Conservation (phyloP, 1,139 yeast genomes). For the Candida neerlandica region DNA sequence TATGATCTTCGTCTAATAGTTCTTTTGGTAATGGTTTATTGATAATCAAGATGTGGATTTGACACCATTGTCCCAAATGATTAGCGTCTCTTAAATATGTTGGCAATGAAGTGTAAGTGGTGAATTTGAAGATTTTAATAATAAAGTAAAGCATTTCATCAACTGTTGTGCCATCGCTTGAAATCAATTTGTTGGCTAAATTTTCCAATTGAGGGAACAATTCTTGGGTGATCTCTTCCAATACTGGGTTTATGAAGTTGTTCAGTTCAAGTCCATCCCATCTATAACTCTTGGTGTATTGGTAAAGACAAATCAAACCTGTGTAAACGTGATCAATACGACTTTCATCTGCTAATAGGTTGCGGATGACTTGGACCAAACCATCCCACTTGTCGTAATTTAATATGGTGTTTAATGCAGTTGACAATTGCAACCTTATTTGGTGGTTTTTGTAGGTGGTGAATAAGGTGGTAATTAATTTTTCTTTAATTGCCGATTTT, state of each 20-base stretch:
- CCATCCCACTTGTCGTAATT: slow-evolving; percentile 50
- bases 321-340: slow-evolving; percentile 57
- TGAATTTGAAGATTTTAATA: slow-evolving; percentile 65
- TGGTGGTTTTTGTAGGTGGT: slow-evolving; percentile 37
- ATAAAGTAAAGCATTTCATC: slow-evolving; percentile 64
- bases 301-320: slow-evolving; percentile 58
- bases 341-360: slow-evolving; percentile 45
- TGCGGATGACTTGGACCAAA: slow-evolving; percentile 35
- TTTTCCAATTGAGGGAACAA: slow-evolving; percentile 60
- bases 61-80: slow-evolving; percentile 66
- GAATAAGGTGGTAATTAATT: slow-evolving; percentile 49
- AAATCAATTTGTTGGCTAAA: slow-evolving; percentile 45
- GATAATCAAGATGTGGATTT: slow-evolving; percentile 55
- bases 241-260: slow-evolving; percentile 44
- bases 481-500: slow-evolving; percentile 53
- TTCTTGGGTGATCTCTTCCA: slow-evolving; percentile 49
- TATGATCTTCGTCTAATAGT: slow-evolving; percentile 38
- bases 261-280: slow-evolving; percentile 52
- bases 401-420: slow-evolving; percentile 48
- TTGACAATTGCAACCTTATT: slow-evolving; percentile 42
- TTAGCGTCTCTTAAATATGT: slow-evolving; percentile 53
- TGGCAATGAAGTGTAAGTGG: slow-evolving; percentile 60
- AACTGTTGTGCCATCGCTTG: slow-evolving; percentile 32
- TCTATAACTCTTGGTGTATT: slow-evolving; percentile 59
- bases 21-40: slow-evolving; percentile 44